Conservation (phyloP, 2,329 filamentous ascomycete species). For the Lecanicillium sp. region DNA sequence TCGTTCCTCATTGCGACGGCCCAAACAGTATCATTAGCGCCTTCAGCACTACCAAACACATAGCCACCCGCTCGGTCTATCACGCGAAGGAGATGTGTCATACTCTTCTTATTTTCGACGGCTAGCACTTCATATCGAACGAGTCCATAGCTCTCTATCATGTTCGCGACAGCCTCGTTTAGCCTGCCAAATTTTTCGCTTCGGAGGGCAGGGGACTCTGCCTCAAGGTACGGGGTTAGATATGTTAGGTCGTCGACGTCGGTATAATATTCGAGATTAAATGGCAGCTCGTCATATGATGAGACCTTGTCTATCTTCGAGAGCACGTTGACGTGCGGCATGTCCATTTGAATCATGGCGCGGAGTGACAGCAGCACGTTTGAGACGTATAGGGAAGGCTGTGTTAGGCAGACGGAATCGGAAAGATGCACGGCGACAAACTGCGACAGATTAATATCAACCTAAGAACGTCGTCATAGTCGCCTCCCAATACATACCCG, state of each 20-base stretch:
- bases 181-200: constrained; percentile 73
- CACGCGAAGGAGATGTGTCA: constrained; percentile 83
- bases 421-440: constrained; percentile 89
- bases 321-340: constrained; percentile 90
- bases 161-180: constrained; percentile 76
- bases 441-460: constrained; percentile 39
- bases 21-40: constrained; percentile 95
- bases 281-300: constrained; percentile 77
- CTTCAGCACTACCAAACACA: constrained; percentile 82
- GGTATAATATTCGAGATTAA: constrained; percentile 95
- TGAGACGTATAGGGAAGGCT: constrained; percentile 90
- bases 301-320: constrained; percentile 95
- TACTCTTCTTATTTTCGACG: constrained; percentile 93
- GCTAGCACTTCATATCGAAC: constrained; percentile 90
- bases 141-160: constrained; percentile 84
- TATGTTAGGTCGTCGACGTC: constrained; percentile 91
- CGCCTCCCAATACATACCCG: constrained; percentile 48
- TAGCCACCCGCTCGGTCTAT: constrained; percentile 92
- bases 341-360: constrained; percentile 97
- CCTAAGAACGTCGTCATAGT: background rate
- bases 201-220: constrained; percentile 62
- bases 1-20: constrained; percentile 83
- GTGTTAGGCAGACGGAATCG: constrained; percentile 86
- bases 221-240: constrained; percentile 69
- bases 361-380: constrained; percentile 87